Conservation (phyloP, 495 filamentous ascomycete species). For the Xylaria grammica region DNA sequence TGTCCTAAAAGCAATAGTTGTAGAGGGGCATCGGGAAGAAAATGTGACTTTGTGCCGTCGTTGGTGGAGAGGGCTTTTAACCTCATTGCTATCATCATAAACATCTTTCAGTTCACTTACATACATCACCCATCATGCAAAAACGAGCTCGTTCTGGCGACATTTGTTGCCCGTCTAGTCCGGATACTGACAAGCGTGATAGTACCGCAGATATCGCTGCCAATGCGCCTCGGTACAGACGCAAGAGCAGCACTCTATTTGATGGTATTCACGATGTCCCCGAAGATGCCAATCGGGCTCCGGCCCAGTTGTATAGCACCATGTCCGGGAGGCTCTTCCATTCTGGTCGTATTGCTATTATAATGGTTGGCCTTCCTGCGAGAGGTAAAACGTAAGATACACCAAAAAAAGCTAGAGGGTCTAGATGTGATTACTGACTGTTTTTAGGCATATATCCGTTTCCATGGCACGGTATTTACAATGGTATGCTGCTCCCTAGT, state of each 20-base stretch:
- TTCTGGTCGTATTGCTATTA: conserved; percentile 94
- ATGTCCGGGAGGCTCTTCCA: conserved; percentile 97
- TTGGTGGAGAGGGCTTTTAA: not conserved
- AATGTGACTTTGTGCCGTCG: not conserved
- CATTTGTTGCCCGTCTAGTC: conserved; percentile 12
- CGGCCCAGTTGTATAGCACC: conserved; percentile 96
- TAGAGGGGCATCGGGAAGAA: not conserved
- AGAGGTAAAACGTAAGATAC: conserved; percentile 88
- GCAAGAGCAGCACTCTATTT: conserved; percentile 91
- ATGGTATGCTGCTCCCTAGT: conserved; percentile 62
- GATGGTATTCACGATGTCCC: conserved; percentile 97
- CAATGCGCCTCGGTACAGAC: conserved; percentile 79
- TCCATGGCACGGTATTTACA: conserved; percentile 92
- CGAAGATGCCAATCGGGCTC: conserved; percentile 83
- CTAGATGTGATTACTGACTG: conserved; percentile 29
- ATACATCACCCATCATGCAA: conserved; percentile 9
- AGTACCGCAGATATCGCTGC: conserved; percentile 87
- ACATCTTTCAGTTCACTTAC: not conserved
- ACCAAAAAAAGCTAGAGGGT: not conserved
- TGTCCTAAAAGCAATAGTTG: not conserved
- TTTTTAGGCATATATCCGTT: conserved; percentile 84
- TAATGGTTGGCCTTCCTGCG: conserved; percentile 93
- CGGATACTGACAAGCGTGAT: conserved; percentile 25
- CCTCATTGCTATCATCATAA: not conserved
- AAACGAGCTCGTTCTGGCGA: conserved; percentile 24